Conservation (phyloP, 2,329 filamentous ascomycete genomes). For the Colletotrichum kahawae region DNA sequence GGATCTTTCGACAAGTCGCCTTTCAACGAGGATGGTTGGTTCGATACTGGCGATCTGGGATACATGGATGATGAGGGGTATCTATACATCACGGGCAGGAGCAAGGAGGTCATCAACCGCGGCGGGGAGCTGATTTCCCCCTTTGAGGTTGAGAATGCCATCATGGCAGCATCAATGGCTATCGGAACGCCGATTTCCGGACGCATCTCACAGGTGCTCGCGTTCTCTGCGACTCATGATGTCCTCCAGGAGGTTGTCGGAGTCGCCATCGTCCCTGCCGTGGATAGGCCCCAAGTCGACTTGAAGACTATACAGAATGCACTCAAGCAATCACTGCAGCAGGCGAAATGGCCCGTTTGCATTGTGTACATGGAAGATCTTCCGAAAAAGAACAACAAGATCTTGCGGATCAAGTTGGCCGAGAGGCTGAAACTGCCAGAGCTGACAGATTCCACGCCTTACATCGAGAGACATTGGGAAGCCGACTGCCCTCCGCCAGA, state of each 20-base stretch:
- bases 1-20: constrained; percentile 47
- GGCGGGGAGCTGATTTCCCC: constrained; percentile 65
- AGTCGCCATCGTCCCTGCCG: constrained; percentile 54
- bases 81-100: constrained; percentile 59
- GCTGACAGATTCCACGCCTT: constrained; percentile 48
- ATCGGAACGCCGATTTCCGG: constrained; percentile 48
- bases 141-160: constrained; percentile 63
- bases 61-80: constrained; percentile 56
- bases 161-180: constrained; percentile 50
- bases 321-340: constrained; percentile 51
- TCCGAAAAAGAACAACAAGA: constrained; percentile 62
- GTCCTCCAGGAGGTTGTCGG: constrained; percentile 62
- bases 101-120: constrained; percentile 62
- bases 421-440: constrained; percentile 50
- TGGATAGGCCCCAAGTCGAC: constrained; percentile 47
- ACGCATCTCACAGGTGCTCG: constrained; percentile 53
- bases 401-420: constrained; percentile 57
- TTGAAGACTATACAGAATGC: constrained; percentile 52
- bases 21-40: constrained; percentile 56
- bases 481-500: constrained; percentile 53
- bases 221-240: constrained; percentile 57
- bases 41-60: constrained; percentile 60
- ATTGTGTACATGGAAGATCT: constrained; percentile 61
- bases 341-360: constrained; percentile 57
- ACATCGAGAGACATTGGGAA: constrained; percentile 52